phyloP scores from a whole-genome alignment of 2,329 filamentous ascomycete species.

The Botrytis elliptica region DNA sequence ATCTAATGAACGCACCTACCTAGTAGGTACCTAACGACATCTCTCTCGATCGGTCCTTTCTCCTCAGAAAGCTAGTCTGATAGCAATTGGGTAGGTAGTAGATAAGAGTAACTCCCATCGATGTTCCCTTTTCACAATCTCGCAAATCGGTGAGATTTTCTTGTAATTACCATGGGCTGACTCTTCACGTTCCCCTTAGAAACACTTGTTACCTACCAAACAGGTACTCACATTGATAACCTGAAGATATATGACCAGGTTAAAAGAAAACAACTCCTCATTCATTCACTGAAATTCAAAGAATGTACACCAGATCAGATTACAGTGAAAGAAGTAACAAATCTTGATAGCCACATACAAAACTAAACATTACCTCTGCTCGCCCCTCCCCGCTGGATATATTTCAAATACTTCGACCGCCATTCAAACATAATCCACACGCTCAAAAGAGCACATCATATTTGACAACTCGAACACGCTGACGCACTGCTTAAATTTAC shows the following conservation, averaged over 20 bases:
- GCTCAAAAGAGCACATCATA: neutral
- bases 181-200: neutral
- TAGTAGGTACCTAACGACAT: neutral
- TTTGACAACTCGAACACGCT: neutral
- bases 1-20: neutral
- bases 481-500: neutral
- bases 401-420: neutral
- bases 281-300: neutral
- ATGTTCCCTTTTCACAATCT: fast-evolving
- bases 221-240: neutral
- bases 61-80: neutral
- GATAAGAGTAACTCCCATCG: neutral
- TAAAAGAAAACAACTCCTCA: fast-evolving
- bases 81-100: no score
- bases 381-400: neutral
- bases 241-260: neutral
- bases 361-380: constrained; percentile 7
- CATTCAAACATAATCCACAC: neutral
- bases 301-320: neutral
- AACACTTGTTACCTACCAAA: neutral
- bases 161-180: neutral
- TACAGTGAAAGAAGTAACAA: neutral
- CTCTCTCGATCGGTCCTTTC: neutral
- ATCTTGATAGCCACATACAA: neutral
- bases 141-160: neutral